Conservation (phyloP, 208 protist species). For the Leishmania guyanensis region DNA sequence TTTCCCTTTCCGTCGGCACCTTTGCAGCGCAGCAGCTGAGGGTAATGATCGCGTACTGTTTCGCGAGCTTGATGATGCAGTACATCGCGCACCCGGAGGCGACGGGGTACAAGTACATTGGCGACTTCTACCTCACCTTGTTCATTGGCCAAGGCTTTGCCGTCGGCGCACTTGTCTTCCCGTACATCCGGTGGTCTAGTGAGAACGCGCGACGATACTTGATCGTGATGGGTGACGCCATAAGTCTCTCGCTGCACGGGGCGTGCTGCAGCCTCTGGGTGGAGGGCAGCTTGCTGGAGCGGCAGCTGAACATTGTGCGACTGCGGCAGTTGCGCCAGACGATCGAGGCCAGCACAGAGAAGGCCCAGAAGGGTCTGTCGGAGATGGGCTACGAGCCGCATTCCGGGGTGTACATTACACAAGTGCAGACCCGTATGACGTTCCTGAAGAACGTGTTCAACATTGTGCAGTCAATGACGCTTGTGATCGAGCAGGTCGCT, state of each 20-base stretch:
- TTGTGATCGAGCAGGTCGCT: slow-evolving; percentile 76
- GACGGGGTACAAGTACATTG: slow-evolving; percentile 68
- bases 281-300: slow-evolving; percentile 54
- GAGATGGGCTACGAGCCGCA: slow-evolving; percentile 87
- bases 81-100: slow-evolving; percentile 47
- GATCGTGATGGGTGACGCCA: slow-evolving; percentile 62
- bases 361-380: slow-evolving; percentile 46
- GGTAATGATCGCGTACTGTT: slow-evolving; percentile 71
- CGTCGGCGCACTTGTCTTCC: slow-evolving; percentile 75
- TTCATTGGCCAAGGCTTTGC: slow-evolving; percentile 77
- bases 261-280: slow-evolving; percentile 81
- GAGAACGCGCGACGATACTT: slow-evolving; percentile 76
- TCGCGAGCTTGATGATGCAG: slow-evolving; percentile 76
- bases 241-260: slow-evolving; percentile 81
- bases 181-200: slow-evolving; percentile 86
- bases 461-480: slow-evolving; percentile 71
- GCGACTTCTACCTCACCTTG: slow-evolving; percentile 74
- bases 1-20: slow-evolving; percentile 54
- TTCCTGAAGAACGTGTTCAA: slow-evolving; percentile 65
- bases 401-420: slow-evolving; percentile 56
- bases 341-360: slow-evolving; percentile 48
- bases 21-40: slow-evolving; percentile 79
- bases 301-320: slow-evolving; percentile 71
- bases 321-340: slow-evolving; percentile 77
- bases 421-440: slow-evolving; percentile 57